Conservation (phyloP, 331 rosid species). For the Prunus yedoensis region DNA sequence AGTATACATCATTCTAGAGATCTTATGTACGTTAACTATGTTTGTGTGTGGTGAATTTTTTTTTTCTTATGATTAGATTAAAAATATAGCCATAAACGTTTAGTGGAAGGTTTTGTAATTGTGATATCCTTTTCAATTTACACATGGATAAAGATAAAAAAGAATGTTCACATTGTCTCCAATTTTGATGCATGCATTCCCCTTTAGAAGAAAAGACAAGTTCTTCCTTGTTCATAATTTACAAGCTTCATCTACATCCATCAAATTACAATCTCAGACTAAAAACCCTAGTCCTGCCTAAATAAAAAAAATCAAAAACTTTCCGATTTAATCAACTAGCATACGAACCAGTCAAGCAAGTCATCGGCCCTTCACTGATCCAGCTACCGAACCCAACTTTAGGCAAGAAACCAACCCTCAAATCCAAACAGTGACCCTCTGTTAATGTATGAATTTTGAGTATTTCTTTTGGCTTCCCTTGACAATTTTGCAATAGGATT, state of each 20-base stretch:
- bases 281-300: neutral
- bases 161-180: neutral
- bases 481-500: too few relatives aligned
- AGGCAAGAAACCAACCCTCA: neutral
- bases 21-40: neutral
- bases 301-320: neutral
- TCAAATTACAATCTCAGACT: neutral
- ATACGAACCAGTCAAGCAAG: neutral
- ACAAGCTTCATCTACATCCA: neutral
- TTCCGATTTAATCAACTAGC: neutral
- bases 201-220: too few relatives aligned
- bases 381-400: neutral
- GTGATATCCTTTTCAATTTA: neutral
- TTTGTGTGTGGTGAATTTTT: neutral
- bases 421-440: neutral
- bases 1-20: too few relatives aligned
- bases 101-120: neutral
- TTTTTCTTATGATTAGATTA: too few relatives aligned
- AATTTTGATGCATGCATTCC: neutral
- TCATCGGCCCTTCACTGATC: neutral
- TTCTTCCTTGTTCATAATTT: neutral
- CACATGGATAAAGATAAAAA: neutral
- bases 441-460: too few relatives aligned
- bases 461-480: too few relatives aligned
- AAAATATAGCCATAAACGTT: neutral